phyloP scores from a whole-genome alignment of 2,329 filamentous ascomycete species.

The Ophiocordyceps robertsii region DNA sequence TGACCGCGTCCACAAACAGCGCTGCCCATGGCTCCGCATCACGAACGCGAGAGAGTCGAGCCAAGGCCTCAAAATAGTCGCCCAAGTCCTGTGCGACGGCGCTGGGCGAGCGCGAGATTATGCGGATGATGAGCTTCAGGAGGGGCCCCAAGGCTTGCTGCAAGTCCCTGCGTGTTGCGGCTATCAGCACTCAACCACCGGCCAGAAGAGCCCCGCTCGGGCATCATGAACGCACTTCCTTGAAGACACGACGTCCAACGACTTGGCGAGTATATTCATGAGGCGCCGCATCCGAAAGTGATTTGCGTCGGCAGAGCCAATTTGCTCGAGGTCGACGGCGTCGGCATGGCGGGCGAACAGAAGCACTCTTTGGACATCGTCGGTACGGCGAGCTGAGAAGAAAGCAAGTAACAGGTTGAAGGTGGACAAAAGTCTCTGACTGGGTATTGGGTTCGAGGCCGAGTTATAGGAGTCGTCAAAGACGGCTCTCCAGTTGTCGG shows the following conservation, averaged over 20 bases:
- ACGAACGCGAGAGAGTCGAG: conserved; percentile 17
- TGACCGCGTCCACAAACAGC: conserved; percentile 15
- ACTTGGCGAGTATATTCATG: conserved; percentile 19
- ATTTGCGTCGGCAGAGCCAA: conserved; percentile 18
- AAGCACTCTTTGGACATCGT: conserved; percentile 36
- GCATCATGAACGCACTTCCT: conserved; percentile 9
- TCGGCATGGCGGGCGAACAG: conserved; percentile 30
- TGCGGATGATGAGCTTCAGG: conserved; percentile 21
- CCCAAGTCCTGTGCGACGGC: conserved; percentile 11
- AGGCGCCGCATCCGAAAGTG: conserved; percentile 20
- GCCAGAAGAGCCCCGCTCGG: neutral
- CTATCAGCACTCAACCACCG: neutral
- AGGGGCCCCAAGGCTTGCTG: conserved; percentile 12
- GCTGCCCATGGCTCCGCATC: conserved; percentile 7
- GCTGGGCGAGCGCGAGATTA: conserved; percentile 9
- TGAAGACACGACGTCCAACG: conserved; percentile 13
- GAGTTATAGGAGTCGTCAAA: conserved; percentile 49
- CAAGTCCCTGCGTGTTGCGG: neutral
- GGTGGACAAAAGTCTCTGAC: conserved; percentile 24
- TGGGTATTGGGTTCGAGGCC: conserved; percentile 13
- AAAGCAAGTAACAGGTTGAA: conserved; percentile 35
- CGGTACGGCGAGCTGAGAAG: conserved; percentile 27
- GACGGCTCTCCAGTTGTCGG: conserved; percentile 39
- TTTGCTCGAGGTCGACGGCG: conserved; percentile 18
- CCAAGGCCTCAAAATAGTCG: conserved; percentile 27